Evolutionary conservation across 2,329 filamentous ascomycete genomes (phyloP), one percentile per base, ranked within the genome.

Genomic region (Fusarium globosum): DNA sequence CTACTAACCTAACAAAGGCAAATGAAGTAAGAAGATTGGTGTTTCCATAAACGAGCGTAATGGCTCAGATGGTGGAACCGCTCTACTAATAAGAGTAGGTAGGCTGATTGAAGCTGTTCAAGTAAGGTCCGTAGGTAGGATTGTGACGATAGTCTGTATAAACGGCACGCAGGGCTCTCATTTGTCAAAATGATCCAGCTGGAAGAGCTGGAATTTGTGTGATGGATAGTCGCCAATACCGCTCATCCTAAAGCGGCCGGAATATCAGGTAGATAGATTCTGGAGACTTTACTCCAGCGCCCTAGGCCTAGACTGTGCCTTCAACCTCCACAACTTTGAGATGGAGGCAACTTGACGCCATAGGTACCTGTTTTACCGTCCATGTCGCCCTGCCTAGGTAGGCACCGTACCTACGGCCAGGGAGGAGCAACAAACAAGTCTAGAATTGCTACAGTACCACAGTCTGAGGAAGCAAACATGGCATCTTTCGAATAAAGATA

Each of bases 131-230:
- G 26, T 28, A 30, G 30, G 33, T 38, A 43, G 42, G 69, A 71
- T 63, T 41, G 65, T 59, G 61, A 62, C 36, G 36, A 16, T 36
- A 45, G 36, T 15, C 33, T 36, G n/a, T 33, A 30, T 30, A 49
- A 35, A 38, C 13, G 33, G 28, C 38, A 48, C 35, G n/a, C 3
- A 33, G 30, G 16, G 20, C 35, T 38, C 21, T 36, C 41, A 57
- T 52, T 58, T 42, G 65, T 43, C 52, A 45, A 67, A 53, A 38
- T 26, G 30, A 57, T 39, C 16, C 18, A 58, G 45, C 42, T 45
- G 46, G 61, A 36, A 36, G 46, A 49, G 35, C 45, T 71, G 70
- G 70, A 73, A 73, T 71, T 73, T 46, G 48, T 42, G 45, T 45
- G 35, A 26, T 43, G 58, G 39, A 65, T 60, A 35, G 46, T 35